These are phyloP conservation scores for Aspergillus glaucus DNA, from an alignment of 2,329 filamentous ascomycete species.

Conservation along the genomic window DNA sequence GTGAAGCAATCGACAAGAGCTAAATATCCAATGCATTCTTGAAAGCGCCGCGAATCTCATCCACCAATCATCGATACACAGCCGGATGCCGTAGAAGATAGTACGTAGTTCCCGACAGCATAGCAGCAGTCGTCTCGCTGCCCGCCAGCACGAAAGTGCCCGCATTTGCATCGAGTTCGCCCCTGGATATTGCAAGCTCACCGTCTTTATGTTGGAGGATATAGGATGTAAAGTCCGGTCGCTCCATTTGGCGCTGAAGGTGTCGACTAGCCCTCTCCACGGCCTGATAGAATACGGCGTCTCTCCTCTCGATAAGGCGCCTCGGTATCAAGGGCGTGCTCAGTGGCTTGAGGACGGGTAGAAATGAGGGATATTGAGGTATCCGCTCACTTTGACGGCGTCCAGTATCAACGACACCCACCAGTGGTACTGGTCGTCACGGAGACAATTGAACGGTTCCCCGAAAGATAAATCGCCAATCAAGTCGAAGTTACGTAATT, in stretches of 20 bases:
- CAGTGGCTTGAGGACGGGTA: slow-evolving; percentile 11
- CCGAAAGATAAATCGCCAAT: slow-evolving; percentile 31
- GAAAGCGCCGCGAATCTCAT: slow-evolving; percentile 22
- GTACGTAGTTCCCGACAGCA: slow-evolving; percentile 9
- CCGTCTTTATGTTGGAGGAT: slow-evolving; percentile 16
- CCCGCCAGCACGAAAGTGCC: slow-evolving; percentile 19
- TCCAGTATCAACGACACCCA: slow-evolving; percentile 25
- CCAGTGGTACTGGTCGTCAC: slow-evolving; percentile 19
- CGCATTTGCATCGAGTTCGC: slow-evolving; percentile 19
- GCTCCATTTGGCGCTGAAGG: slow-evolving; percentile 8
- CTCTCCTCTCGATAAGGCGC: slow-evolving; percentile 10
- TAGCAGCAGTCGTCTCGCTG: slow-evolving; percentile 18
- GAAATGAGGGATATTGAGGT: slow-evolving; percentile 15
- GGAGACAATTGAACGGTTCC: slow-evolving; percentile 26
- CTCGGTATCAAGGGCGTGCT: slow-evolving; percentile 12
- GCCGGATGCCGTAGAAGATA: slow-evolving; percentile 17
- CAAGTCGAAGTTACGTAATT: slow-evolving; percentile 27
- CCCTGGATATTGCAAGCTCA: slow-evolving; percentile 8
- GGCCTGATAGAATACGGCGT: slow-evolving; percentile 12
- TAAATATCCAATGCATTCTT: slow-evolving; percentile 13
- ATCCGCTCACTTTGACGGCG: slow-evolving; percentile 17
- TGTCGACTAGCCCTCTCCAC: slow-evolving; percentile 16
- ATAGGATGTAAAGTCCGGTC: slow-evolving; percentile 20
- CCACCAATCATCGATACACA: slow-evolving; percentile 13
- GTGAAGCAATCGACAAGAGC: slow-evolving; percentile 7